Evolutionary conservation across 2,329 filamentous ascomycete genomes (phyloP), one percentile per base, ranked within the genome.

Genomic region (Diaporthe humulicola): DNA sequence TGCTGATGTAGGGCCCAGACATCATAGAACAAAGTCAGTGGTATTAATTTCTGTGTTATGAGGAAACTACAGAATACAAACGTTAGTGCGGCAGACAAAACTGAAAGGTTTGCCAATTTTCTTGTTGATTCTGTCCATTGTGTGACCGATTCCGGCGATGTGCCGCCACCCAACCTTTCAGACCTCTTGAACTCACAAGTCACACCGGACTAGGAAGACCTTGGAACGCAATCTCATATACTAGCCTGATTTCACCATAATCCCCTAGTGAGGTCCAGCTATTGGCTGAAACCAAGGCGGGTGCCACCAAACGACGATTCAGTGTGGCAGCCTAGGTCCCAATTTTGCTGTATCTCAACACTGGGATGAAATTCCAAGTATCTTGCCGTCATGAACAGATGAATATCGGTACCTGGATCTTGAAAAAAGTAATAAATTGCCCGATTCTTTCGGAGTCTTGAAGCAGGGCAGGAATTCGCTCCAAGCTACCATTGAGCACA

Each of bases 91-190:
- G 30, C 28, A 38, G 22, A 14, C 12, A 14, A 5, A 4, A 17
- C 5, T 25, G 28, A 25, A 52, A 38, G 30, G 61, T 28, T 48
- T 66, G 12, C 28, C 36, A 50, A 36, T 25, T 38, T 30, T 6
- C 10, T 38, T 67, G 61, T 50, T 52, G 45, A 36, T 38, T 17
- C 7, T 19, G 17, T 14, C 22, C 3, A 38, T 52, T 67, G 30
- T 67, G 33, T 3, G 17, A 36, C 61, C 61, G 61, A n/a, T 67
- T 67, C 61, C 61, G 61, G 61, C 61, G 40, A 33, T 33, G 17
- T n/a, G 19, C 40, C 28, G 3, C n/a, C 7, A 12, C 19, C 28
- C 28, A 48, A 2, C 2, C 48, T 14, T 66, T 50, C 40, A 33
- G 1, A n/a, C 15, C 40, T n/a, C 4, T 50, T 56, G 19, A 17